Evolutionary conservation across 2,329 filamentous ascomycete species (phyloP).

Genomic region (Rhytidhysteron rufulum): DNA sequence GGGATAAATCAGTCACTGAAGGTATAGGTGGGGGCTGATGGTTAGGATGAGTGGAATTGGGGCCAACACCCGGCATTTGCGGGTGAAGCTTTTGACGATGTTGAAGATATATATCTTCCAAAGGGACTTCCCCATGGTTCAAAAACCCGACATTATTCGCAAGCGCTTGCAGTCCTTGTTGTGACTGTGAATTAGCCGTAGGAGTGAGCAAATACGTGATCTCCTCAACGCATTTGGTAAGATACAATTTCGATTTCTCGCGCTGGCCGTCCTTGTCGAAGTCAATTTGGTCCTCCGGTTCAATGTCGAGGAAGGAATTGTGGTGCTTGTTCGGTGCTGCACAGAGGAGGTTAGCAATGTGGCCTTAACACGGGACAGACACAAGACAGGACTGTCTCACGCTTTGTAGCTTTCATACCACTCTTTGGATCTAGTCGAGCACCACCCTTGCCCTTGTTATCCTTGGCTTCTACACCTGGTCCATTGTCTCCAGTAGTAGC

Average conservation of each 20-base stretch:
- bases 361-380: background rate
- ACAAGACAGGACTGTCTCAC: slow-evolving; percentile 9
- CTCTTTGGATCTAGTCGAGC: slow-evolving; percentile 16
- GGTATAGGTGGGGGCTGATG: slow-evolving; percentile 56
- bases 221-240: slow-evolving; percentile 65
- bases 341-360: slow-evolving; percentile 20
- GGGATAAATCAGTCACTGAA: slow-evolving; percentile 40
- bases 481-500: slow-evolving; percentile 50
- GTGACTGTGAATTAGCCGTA: slow-evolving; percentile 57
- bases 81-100: slow-evolving; percentile 52
- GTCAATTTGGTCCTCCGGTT: slow-evolving; percentile 44
- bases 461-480: slow-evolving; percentile 36
- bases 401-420: slow-evolving; percentile 22
- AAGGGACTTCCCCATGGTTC: slow-evolving; percentile 50
- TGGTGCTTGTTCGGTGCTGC: slow-evolving; percentile 45
- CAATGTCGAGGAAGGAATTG: slow-evolving; percentile 50
- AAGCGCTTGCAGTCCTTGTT: slow-evolving; percentile 40
- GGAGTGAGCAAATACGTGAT: slow-evolving; percentile 66
- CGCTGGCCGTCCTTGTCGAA: slow-evolving; percentile 56
- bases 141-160: slow-evolving; percentile 39
- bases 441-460: slow-evolving; percentile 27
- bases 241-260: slow-evolving; percentile 60
- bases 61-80: slow-evolving; percentile 30
- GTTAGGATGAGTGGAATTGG: slow-evolving; percentile 50
- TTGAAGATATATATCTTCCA: slow-evolving; percentile 59